A percentile compares a stretch with the other conserved stretches of the same genome.
These are phyloP conservation scores for Aspergillus sclerotiicarbonarius DNA, from an alignment of 495 filamentous ascomycete species.

Conservation along the genomic window DNA sequence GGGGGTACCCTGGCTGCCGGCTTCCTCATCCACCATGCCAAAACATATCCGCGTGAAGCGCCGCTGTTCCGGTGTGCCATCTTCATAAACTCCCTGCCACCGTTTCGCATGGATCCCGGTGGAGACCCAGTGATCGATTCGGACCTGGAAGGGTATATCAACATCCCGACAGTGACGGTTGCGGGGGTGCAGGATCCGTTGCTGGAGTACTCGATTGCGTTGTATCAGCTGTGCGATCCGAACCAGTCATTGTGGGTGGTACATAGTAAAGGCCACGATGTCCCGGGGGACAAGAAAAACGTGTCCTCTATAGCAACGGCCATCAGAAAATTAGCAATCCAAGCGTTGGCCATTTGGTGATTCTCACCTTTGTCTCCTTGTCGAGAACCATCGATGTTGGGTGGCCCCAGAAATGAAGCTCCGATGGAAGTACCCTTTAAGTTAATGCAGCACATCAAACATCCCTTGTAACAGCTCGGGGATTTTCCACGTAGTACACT, in stretches of 20 bases:
- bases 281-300: conserved; percentile 30
- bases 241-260: conserved; percentile 22
- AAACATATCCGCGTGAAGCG: conserved; percentile 21
- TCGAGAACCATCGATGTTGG: too few relatives aligned
- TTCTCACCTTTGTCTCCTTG: not conserved
- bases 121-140: conserved; percentile 22
- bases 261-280: conserved; percentile 34
- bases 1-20: conserved; percentile 34
- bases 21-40: conserved; percentile 33
- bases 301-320: conserved; percentile 25
- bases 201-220: conserved; percentile 28
- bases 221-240: conserved; percentile 28
- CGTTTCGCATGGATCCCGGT: conserved; percentile 30
- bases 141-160: conserved; percentile 24
- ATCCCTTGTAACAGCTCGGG: not conserved
- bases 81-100: conserved; percentile 35
- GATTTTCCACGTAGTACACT: not conserved
- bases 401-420: too few relatives aligned
- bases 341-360: conserved; percentile 20
- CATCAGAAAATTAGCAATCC: conserved; percentile 25
- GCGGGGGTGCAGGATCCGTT: conserved; percentile 29
- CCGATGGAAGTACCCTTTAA: too few relatives aligned
- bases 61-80: conserved; percentile 34
- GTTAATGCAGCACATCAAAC: too few relatives aligned
- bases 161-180: conserved; percentile 30